Conservation (phyloP, 257 asterid species). For the Knoxia roxburghii region DNA sequence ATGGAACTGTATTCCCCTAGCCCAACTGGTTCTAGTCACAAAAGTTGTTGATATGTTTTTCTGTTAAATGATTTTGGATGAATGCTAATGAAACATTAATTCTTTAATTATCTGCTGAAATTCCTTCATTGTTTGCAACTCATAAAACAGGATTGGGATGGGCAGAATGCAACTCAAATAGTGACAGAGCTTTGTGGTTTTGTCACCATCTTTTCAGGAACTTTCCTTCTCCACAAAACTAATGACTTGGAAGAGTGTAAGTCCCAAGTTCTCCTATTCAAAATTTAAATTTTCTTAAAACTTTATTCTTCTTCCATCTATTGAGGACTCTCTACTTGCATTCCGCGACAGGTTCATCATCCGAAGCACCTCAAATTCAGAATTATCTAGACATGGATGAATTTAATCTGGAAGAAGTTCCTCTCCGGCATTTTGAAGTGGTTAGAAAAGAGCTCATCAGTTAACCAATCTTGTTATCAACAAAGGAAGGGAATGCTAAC, state of each 20-base stretch:
- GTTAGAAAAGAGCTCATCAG: not conserved
- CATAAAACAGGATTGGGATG: slow-evolving; percentile 32
- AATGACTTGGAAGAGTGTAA: slow-evolving; percentile 32
- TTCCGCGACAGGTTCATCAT: slow-evolving; percentile 14
- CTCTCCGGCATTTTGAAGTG: slow-evolving; percentile 25
- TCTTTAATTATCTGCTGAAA: not conserved
- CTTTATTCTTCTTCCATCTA: not conserved
- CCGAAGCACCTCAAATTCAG: slow-evolving; percentile 9
- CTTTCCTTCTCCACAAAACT: slow-evolving; percentile 37
- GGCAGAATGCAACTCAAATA: slow-evolving; percentile 34
- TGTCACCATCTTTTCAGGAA: slow-evolving; percentile 35
- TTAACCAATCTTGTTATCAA: not conserved
- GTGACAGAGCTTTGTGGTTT: slow-evolving; percentile 37
- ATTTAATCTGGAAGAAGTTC: slow-evolving; percentile 20
- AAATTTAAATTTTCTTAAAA: not conserved
- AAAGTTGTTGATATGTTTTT: not conserved
- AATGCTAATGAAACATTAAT: not conserved
- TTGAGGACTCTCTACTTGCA: not conserved
- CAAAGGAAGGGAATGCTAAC: not conserved
- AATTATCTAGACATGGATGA: slow-evolving; percentile 20
- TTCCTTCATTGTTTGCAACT: slow-evolving; percentile 10
- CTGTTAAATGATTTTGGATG: not conserved
- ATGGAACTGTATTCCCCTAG: not conserved
- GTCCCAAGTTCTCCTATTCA: not conserved
- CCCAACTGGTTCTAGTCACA: not conserved